A percentile compares a stretch with the other conserved stretches of the same genome.
Evolutionary conservation across 2,329 filamentous ascomycete species (phyloP).

Genomic region (Kalmusia sp.): DNA sequence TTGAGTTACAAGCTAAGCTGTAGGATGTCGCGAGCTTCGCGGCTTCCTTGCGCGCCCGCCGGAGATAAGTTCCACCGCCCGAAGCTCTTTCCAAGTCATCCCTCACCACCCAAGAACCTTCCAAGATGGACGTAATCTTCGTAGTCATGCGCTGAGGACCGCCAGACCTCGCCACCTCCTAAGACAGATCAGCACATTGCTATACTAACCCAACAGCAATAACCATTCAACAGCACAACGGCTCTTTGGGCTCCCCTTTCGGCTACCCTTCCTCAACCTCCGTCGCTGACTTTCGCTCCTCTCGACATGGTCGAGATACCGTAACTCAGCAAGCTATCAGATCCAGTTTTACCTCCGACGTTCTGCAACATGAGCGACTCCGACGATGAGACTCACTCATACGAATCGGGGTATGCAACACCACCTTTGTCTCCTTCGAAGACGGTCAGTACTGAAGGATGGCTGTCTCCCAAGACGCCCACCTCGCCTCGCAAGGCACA

Average conservation of each 20-base stretch:
- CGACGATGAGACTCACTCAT: constrained; percentile 23
- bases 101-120: constrained; percentile 21
- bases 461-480: constrained; percentile 39
- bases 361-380: constrained; percentile 29
- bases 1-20: constrained; percentile 11
- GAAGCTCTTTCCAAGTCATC: constrained; percentile 29
- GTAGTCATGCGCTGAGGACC: neutral
- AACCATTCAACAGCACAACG: constrained; percentile 26
- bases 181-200: constrained; percentile 27
- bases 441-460: constrained; percentile 40
- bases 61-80: constrained; percentile 38
- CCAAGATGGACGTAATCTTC: constrained; percentile 16
- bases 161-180: constrained; percentile 25
- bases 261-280: constrained; percentile 7
- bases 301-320: constrained; percentile 30
- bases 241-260: constrained; percentile 13
- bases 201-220: constrained; percentile 45
- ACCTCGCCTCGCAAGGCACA: constrained; percentile 38
- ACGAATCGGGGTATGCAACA: constrained; percentile 29
- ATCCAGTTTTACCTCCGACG: constrained; percentile 14
- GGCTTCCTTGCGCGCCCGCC: constrained; percentile 25
- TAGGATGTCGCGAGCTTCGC: constrained; percentile 16
- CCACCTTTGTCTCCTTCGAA: constrained; percentile 46
- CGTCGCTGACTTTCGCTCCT: constrained; percentile 24
- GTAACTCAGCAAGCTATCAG: constrained; percentile 13